phyloP scores from a whole-genome alignment of 2,329 filamentous ascomycete genomes.

The Epichloe festucae region DNA sequence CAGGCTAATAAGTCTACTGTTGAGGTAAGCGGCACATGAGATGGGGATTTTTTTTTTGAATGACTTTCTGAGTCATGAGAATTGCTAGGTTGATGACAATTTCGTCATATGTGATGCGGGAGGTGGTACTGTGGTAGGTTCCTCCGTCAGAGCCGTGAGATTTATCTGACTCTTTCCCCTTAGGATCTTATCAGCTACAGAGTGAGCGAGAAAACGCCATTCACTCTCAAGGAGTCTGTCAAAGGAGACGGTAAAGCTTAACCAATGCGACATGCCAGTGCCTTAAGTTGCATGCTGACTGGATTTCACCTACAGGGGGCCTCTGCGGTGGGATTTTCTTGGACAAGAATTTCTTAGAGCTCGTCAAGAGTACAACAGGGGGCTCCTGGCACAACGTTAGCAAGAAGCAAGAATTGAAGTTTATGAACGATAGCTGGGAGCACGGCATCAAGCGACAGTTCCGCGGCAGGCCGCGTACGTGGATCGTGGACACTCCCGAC shows the following conservation, averaged over 20 bases:
- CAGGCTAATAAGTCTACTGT: conserved; percentile 12
- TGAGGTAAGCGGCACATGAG: conserved; percentile 4
- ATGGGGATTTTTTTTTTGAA: no score
- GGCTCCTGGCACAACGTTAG: neutral
- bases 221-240: conserved; percentile 23
- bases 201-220: conserved; percentile 10
- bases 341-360: conserved; percentile 21
- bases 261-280: neutral
- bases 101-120: conserved; percentile 25
- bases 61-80: neutral
- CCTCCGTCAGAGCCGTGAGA: neutral
- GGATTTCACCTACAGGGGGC: conserved; percentile 12
- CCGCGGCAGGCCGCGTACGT: conserved; percentile 5
- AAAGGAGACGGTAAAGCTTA: conserved; percentile 20
- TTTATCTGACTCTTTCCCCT: neutral
- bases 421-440: conserved; percentile 18
- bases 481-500: conserved; percentile 11
- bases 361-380: conserved; percentile 15
- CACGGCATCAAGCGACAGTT: conserved; percentile 17
- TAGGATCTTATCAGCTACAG: conserved; percentile 30
- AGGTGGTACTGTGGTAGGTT: conserved; percentile 22
- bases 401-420: neutral
- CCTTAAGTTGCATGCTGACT: neutral
- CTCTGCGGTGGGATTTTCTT: conserved; percentile 29
- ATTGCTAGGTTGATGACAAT: conserved; percentile 7